Evolutionary conservation across 441 rosid species (phyloP), one percentile per base, ranked within the genome.

Genomic region (Adansonia grandidieri): DNA sequence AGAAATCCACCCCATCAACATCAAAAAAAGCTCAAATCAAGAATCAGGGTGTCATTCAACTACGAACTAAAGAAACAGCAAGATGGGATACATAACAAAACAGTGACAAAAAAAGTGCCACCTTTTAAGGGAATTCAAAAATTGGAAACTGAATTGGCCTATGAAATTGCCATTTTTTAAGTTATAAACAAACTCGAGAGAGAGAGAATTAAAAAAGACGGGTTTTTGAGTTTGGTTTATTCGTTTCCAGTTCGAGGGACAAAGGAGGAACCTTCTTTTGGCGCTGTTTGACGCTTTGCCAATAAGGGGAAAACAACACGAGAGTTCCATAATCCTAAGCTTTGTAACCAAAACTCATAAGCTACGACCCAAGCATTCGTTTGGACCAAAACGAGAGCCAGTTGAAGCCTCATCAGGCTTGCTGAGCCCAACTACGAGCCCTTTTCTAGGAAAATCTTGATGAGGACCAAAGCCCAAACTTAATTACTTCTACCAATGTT

Each of bases 111-210:
- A 44, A 47, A 24, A 7, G 17, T 10, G 42, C 20, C 54, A 65
- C 67, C 74, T 77, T 72, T 20, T 24, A 4, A 24, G 17, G 32
- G 66, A 58, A 53, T 5, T 64, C 64, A 65, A 37, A 75, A 1
- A 24, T 19, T 42, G 19, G 72, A 53, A 65, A 10, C 68, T 14
- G 14, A 7, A 44, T 19, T 40, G 14, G 51, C 54, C 20, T 51
- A 19, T 32, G 28, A 13, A 13, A 54, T 7, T 11, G 63, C 19
- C 10, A 14, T 66, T 10, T 0, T 42, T 3, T 24, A 42, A 17
- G 4, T 24, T 64, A 51, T 4, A 13, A n/a, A 57, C 10, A 63
- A 11, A 37, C 37, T 1, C 2, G 47, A 54, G 58, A 24, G 14
- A 28, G 40, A 58, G 62, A 17, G 24, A 4, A 4, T 2, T 2